Base-by-base conservation (phyloP, 2,329 filamentous ascomycete genomes). In the Arthrobotrys musiformis region DNA sequence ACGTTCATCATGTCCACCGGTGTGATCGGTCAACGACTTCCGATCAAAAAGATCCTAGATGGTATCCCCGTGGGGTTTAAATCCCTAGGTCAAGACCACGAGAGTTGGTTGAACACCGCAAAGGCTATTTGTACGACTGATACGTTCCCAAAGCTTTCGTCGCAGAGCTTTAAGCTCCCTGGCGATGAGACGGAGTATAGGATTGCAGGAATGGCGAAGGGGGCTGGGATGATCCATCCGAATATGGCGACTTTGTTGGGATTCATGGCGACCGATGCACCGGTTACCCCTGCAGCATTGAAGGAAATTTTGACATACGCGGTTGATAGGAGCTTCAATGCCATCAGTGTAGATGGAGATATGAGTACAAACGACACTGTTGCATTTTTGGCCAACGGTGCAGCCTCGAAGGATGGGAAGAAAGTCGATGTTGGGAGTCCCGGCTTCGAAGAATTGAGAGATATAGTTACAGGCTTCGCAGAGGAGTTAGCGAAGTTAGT, bases 1-100 rank as follows among this genome's bases (percentile, higher is more conserved):
- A 95, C 93, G n/a, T 87, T 99, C 56, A 94, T 98, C 78, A 98
- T 99, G 95, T 97, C 93, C 83, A 99, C 95, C 1, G 95, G 95
- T 67, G 95, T 99, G 50, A 99, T 99, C 82, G 95, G 95, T 7
- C 94, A 98, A 84, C 90, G 92, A 78, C 87, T 99, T 24, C 95
- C 95, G 8, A 97, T 98, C 81, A 86, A 92, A 79, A 97, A 96
- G 84, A 99, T 99, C 82, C 85, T 94, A 56, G 86, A 89, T 82
- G 91, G 92, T 73, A 93, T 99, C 68, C 93, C 94, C 1, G 87
- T 88, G 7, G 93, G 92, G 4, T 89, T 93, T 82, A 85, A 87
- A 76, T 89, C 88, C 73, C 88, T 97, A 24, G 92, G 91, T 61
- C 87, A 87, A 52, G 89, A 90, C 6, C 94, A 98, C 84, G 88